Percentiles rank a stretch among this genome's conserved stretches.
phyloP scores from a whole-genome alignment of 1,139 yeast species.

The Trichomonascaceae sp. region DNA sequence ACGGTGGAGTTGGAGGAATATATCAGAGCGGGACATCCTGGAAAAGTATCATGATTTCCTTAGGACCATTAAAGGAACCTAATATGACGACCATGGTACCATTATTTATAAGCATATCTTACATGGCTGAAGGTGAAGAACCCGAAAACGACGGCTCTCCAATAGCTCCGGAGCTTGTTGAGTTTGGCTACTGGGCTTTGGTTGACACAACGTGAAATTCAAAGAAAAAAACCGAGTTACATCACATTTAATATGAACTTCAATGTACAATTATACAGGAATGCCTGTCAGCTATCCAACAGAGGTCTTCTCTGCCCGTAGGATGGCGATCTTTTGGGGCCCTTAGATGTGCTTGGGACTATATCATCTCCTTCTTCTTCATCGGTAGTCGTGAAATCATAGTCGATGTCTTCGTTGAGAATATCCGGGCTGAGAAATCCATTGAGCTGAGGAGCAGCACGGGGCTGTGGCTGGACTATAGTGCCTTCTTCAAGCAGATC shows the following conservation, averaged over 20 bases:
- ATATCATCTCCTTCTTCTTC: conserved; percentile 1
- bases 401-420: conserved; percentile 7
- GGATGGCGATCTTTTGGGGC: background rate
- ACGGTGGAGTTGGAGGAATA: conserved; percentile 14
- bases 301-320: background rate
- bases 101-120: conserved; percentile 3
- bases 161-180: background rate
- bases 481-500: conserved; percentile 30
- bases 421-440: background rate
- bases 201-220: background rate
- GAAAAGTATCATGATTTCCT: conserved; percentile 19
- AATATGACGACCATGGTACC: background rate
- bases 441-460: background rate
- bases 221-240: background rate
- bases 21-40: conserved; percentile 26
- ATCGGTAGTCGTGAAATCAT: conserved; percentile 7
- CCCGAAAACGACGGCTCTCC: background rate
- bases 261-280: background rate
- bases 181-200: conserved; percentile 5
- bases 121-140: conserved; percentile 1
- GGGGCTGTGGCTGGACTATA: background rate
- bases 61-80: background rate
- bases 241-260: background rate
- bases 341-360: background rate
- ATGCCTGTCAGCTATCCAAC: background rate